A percentile compares a stretch with the other conserved stretches of the same genome.
phyloP scores from a whole-genome alignment of 2,329 filamentous ascomycete genomes.

The Claviceps maximensis region DNA sequence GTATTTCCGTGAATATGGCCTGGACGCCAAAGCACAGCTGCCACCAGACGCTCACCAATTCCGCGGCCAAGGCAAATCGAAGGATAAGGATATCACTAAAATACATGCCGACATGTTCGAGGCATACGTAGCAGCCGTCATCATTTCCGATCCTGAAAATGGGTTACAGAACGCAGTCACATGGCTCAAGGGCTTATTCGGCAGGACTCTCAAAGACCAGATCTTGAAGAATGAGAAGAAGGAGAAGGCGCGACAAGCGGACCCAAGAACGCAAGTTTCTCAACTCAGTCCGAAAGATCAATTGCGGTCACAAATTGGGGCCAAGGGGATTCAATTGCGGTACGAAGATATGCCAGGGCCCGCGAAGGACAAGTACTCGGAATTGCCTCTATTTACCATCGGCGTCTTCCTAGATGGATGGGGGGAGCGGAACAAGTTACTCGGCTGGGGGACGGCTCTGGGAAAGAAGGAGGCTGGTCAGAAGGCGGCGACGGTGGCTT shows the following conservation, averaged over 20 bases:
- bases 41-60: slow-evolving; percentile 29
- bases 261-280: neutral
- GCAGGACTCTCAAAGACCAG: slow-evolving; percentile 43
- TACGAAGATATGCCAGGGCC: slow-evolving; percentile 45
- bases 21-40: slow-evolving; percentile 50
- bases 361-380: slow-evolving; percentile 39
- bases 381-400: slow-evolving; percentile 46
- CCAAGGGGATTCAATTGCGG: slow-evolving; percentile 42
- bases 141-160: slow-evolving; percentile 50
- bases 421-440: slow-evolving; percentile 47
- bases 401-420: slow-evolving; percentile 55
- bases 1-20: slow-evolving; percentile 57
- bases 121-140: slow-evolving; percentile 70
- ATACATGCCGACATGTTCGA: slow-evolving; percentile 81
- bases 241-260: neutral
- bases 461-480: slow-evolving; percentile 58
- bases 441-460: slow-evolving; percentile 51
- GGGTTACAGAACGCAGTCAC: slow-evolving; percentile 48
- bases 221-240: slow-evolving; percentile 23
- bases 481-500: slow-evolving; percentile 49
- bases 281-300: slow-evolving; percentile 17
- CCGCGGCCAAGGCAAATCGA: slow-evolving; percentile 18
- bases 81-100: slow-evolving; percentile 49
- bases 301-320: slow-evolving; percentile 29
- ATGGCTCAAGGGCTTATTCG: slow-evolving; percentile 71